Base-by-base conservation (phyloP, 1,284 basidiomycete species). In the Tilletia horrida region DNA sequence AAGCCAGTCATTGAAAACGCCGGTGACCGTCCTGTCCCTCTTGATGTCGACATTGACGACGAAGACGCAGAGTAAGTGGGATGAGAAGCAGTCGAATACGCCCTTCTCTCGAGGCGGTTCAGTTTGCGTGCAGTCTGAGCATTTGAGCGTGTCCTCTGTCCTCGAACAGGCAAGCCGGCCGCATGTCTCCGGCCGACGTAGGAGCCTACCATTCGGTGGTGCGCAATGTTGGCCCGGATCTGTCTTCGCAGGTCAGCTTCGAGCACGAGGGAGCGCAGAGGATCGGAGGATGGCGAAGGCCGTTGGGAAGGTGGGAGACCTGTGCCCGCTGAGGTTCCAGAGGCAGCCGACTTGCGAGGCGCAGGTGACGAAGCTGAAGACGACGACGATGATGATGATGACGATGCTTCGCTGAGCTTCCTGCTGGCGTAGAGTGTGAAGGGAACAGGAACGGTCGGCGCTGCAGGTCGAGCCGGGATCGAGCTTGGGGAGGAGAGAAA, bases 141-240 rank as follows among this genome's bases (percentile, higher is more conserved):
- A 75, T 95, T 95, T 63, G 86, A 88, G 82, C 89, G 88, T 3
- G 93, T 95, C 70, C 90, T 89, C 83, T 95, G 92, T 64, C 92
- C 92, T 78, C 92, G 86, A 68, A 95, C 92, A 0, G 93, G 93
- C 48, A 93, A 83, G 69, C 89, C 88, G 88, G 91, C 90, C 1
- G 91, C 91, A 79, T 95, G 92, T 79, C 92, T 85, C 83, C 88
- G 86, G 43, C 92, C 92, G 66, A 90, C 88, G 81, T 93, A 92
- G 75, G 88, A 91, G 62, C 93, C 92, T 82, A 95, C 92, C 85
- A 89, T 89, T 70, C 91, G 85, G 82, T 93, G 89, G 83, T 93
- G 93, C 9, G 88, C 88, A 82, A 95, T 92, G 80, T 94, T 93
- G 79, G 92, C 92, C 82, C 87, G 86, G 73, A 92, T 85, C 78